These are phyloP conservation scores for Spiromastix sp. DNA, from an alignment of 2,329 filamentous ascomycete genomes.

Conservation along the genomic window DNA sequence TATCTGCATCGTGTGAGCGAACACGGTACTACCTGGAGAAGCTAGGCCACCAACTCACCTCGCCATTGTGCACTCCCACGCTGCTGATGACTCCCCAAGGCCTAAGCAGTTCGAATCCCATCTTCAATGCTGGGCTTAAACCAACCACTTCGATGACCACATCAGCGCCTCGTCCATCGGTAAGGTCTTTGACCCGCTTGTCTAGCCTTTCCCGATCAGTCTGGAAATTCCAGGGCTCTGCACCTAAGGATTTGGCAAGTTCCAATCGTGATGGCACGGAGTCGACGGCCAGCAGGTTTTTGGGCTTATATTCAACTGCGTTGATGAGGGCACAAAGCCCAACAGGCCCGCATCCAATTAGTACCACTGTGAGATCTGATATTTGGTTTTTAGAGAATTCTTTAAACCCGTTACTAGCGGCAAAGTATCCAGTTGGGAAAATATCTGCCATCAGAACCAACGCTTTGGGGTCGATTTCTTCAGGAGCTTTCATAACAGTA, in stretches of 20 bases:
- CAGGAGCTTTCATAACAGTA: conserved; percentile 65
- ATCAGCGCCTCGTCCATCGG: conserved; percentile 73
- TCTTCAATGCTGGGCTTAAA: conserved; percentile 56
- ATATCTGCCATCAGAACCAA: conserved; percentile 88
- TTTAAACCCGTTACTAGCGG: conserved; percentile 66
- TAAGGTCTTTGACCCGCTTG: conserved; percentile 61
- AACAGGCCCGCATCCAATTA: conserved; percentile 78
- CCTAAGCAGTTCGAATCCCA: conserved; percentile 59
- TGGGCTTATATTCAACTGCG: conserved; percentile 64
- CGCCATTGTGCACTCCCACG: conserved; percentile 65
- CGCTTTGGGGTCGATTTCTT: conserved; percentile 60
- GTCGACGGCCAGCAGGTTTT: conserved; percentile 69
- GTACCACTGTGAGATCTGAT: conserved; percentile 58
- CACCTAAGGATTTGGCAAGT: conserved; percentile 62
- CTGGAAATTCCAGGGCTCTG: conserved; percentile 72
- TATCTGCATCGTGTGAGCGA: conserved; percentile 39
- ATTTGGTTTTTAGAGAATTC: conserved; percentile 49
- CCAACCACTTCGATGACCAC: conserved; percentile 73
- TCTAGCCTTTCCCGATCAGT: conserved; percentile 55
- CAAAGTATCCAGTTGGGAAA: conserved; percentile 77
- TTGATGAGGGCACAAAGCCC: conserved; percentile 76
- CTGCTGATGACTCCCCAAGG: conserved; percentile 65
- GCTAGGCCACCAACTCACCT: conserved; percentile 37
- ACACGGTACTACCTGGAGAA: not conserved
- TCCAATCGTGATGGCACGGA: conserved; percentile 64